Conservation (phyloP, 805 yeast species). For the Teunomyces aglyptinius region DNA sequence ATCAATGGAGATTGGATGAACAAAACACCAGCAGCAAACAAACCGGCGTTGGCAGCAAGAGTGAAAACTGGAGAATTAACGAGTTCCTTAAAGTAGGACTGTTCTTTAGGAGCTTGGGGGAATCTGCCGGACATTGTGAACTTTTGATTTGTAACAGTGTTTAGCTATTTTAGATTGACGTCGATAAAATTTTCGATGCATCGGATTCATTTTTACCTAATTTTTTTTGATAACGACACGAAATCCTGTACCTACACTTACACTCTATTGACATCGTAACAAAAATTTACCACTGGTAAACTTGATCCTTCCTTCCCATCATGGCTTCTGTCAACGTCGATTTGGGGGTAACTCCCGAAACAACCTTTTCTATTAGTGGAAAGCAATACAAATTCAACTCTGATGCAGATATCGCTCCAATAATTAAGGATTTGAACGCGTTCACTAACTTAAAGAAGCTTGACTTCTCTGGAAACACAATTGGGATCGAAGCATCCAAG, state of each 20-base stretch:
- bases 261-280: neutral
- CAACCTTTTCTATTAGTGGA: constrained; percentile 62
- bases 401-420: constrained; percentile 69
- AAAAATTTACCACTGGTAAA: neutral
- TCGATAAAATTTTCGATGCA: constrained; percentile 2
- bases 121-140: constrained; percentile 12
- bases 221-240: neutral
- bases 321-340: constrained; percentile 26
- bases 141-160: neutral
- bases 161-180: neutral
- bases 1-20: constrained; percentile 75
- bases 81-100: constrained; percentile 47
- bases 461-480: constrained; percentile 90
- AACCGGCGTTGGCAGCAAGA: constrained; percentile 57
- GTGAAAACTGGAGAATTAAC: constrained; percentile 65
- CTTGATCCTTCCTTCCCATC: neutral
- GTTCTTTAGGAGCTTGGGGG: constrained; percentile 22
- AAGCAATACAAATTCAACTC: constrained; percentile 75
- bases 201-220: no score
- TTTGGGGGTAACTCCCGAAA: constrained; percentile 42
- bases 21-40: constrained; percentile 71
- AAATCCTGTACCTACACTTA: neutral
- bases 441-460: constrained; percentile 47
- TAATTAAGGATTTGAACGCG: constrained; percentile 53
- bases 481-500: constrained; percentile 86